phyloP scores from a whole-genome alignment of 306 rosid genomes.

The Trichosanthes truncata region DNA sequence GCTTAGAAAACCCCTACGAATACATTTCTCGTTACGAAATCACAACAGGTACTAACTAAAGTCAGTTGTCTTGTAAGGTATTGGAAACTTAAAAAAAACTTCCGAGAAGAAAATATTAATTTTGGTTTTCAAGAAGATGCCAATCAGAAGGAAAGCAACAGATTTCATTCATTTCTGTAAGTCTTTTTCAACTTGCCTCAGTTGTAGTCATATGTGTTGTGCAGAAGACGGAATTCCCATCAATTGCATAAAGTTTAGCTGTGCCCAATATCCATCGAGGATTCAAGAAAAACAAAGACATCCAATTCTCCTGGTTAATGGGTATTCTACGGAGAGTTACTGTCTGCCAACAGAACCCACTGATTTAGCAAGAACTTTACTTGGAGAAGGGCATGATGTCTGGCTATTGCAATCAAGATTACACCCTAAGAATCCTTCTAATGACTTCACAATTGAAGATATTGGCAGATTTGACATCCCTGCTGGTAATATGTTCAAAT shows the following conservation, averaged over 20 bases:
- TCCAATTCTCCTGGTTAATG: slow-evolving; percentile 31
- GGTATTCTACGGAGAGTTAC: slow-evolving; percentile 23
- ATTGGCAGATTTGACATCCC: slow-evolving; percentile 30
- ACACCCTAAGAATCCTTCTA: slow-evolving; percentile 22
- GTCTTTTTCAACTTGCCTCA: not conserved
- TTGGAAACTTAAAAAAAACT: not conserved
- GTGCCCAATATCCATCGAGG: not conserved
- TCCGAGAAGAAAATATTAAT: not conserved
- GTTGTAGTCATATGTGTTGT: not conserved
- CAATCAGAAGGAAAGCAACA: not conserved
- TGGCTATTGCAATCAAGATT: slow-evolving; percentile 26
- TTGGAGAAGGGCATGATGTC: slow-evolving; percentile 23
- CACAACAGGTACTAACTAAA: slow-evolving; percentile 17
- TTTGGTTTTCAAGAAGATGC: not conserved
- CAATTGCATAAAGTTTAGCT: slow-evolving; percentile 19
- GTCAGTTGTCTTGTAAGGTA: not conserved
- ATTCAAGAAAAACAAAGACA: slow-evolving; percentile 3
- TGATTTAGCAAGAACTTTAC: slow-evolving; percentile 21
- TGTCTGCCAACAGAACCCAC: slow-evolving; percentile 22
- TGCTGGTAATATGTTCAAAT: slow-evolving; percentile 17
- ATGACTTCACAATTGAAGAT: slow-evolving; percentile 23
- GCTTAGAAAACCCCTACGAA: slow-evolving; percentile 1
- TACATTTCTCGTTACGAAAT: slow-evolving; percentile 14
- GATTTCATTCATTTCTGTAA: not conserved
- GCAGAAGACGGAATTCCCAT: slow-evolving; percentile 26